These are phyloP conservation scores for Amylostereum chailletii DNA, from an alignment of 1,284 basidiomycete species.

Conservation along the genomic window DNA sequence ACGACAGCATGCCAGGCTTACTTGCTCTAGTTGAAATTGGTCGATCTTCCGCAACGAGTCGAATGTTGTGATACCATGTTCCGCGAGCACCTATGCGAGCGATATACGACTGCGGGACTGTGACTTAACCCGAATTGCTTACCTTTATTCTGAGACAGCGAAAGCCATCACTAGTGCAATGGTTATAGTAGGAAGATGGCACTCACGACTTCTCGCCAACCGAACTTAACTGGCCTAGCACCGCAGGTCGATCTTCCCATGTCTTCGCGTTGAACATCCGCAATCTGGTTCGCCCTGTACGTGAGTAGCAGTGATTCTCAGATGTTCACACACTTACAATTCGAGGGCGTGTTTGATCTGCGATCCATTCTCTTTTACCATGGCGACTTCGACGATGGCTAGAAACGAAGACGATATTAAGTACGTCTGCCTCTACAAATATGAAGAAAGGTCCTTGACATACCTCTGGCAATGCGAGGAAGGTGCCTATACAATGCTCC, in stretches of 20 bases:
- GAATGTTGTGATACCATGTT: conserved; percentile 62
- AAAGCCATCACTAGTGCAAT: too few relatives aligned
- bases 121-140: background rate
- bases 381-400: conserved; percentile 69
- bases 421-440: too few relatives aligned
- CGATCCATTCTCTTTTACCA: conserved; percentile 49
- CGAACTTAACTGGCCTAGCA: conserved; percentile 71
- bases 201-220: conserved; percentile 82
- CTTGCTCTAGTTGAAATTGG: conserved; percentile 54
- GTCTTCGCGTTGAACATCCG: conserved; percentile 70
- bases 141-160: conserved; percentile 43
- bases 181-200: too few relatives aligned
- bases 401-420: background rate
- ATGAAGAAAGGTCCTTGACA: conserved; percentile 1
- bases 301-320: background rate
- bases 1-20: conserved; percentile 19
- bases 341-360: conserved; percentile 66
- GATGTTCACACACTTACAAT: conserved; percentile 34
- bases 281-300: conserved; percentile 32
- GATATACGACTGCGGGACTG: background rate
- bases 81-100: conserved; percentile 52
- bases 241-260: conserved; percentile 78
- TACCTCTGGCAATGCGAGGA: conserved; percentile 58
- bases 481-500: conserved; percentile 60
- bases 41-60: conserved; percentile 44